Conservation (phyloP, 495 filamentous ascomycete species). For the Pseudotulostoma volvatum region DNA sequence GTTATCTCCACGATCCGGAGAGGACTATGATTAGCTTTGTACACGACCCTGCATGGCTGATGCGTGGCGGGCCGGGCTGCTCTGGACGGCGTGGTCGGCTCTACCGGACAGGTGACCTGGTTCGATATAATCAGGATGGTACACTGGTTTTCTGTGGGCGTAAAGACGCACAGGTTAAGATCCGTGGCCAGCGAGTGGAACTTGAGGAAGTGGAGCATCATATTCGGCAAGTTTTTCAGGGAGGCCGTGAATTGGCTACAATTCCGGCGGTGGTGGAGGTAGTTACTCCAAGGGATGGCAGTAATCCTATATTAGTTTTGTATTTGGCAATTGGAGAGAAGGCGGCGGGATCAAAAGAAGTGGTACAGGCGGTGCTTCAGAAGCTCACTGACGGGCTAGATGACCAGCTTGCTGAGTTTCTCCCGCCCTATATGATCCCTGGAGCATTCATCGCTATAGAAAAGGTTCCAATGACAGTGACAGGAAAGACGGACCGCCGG, state of each 20-base stretch:
- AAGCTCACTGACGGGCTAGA: neutral
- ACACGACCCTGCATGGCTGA: conserved; percentile 1
- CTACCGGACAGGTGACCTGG: conserved; percentile 42
- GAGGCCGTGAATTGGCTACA: conserved; percentile 37
- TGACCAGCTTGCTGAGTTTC: conserved; percentile 2
- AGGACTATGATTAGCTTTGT: conserved; percentile 10
- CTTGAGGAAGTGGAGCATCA: conserved; percentile 38
- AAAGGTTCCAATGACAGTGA: conserved; percentile 16
- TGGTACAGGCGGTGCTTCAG: neutral
- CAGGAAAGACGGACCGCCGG: conserved; percentile 22
- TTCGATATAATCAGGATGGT: conserved; percentile 29
- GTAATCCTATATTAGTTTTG: conserved; percentile 1
- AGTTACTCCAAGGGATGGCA: neutral
- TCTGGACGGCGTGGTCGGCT: conserved; percentile 22
- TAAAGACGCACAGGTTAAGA: conserved; percentile 36
- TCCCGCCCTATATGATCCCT: conserved; percentile 2
- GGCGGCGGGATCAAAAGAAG: conserved; percentile 2
- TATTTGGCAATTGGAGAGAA: neutral
- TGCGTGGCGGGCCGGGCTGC: conserved; percentile 20
- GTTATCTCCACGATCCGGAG: conserved; percentile 17
- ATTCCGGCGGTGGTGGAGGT: conserved; percentile 11
- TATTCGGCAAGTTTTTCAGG: conserved; percentile 31
- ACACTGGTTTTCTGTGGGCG: conserved; percentile 30
- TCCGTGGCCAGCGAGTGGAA: conserved; percentile 37
- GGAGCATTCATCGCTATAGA: neutral